Percentiles rank a stretch among this genome's conserved stretches.
Conservation (phyloP, 169 alveolate species). For the Cryptosporidium felis region DNA sequence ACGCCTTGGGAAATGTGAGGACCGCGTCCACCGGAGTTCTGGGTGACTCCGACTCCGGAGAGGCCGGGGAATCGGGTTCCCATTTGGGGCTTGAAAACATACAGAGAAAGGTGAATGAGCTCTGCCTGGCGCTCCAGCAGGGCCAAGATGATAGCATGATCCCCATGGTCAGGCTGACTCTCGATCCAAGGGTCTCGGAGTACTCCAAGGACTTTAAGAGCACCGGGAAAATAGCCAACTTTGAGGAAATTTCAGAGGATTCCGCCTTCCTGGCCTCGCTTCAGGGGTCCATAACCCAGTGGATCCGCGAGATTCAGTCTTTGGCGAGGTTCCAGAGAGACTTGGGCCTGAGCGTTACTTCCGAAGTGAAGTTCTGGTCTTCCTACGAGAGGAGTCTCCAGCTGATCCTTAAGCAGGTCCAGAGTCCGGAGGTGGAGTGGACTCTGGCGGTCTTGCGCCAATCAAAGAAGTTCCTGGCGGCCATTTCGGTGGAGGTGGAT, state of each 20-base stretch:
- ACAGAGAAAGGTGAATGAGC: slow-evolving; percentile 82
- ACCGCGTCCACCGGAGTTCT: background rate
- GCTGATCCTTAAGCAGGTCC: slow-evolving; percentile 83
- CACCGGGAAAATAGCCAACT: slow-evolving; percentile 62
- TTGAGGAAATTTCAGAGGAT: slow-evolving; percentile 75
- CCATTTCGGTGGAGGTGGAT: slow-evolving; percentile 93
- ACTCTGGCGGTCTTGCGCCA: slow-evolving; percentile 88
- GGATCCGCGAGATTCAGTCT: slow-evolving; percentile 84
- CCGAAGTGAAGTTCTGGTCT: slow-evolving; percentile 88
- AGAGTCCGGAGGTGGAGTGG: slow-evolving; percentile 88
- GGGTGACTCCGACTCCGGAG: slow-evolving; percentile 37
- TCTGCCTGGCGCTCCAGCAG: slow-evolving; percentile 89
- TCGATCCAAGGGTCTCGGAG: slow-evolving; percentile 86
- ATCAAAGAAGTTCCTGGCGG: slow-evolving; percentile 89
- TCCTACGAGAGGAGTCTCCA: slow-evolving; percentile 86
- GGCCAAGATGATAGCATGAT: slow-evolving; percentile 91
- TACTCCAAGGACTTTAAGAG: slow-evolving; percentile 80
- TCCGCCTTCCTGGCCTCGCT: slow-evolving; percentile 73
- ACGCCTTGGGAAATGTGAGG: slow-evolving; percentile 40
- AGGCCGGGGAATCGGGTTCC: slow-evolving; percentile 17
- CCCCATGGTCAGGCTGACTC: slow-evolving; percentile 86
- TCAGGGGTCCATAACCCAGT: slow-evolving; percentile 80
- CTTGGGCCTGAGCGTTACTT: slow-evolving; percentile 80
- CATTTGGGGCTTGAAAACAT: slow-evolving; percentile 67
- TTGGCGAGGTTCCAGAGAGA: slow-evolving; percentile 80